Conservation (phyloP, 176 grass and related monocot species). For the Eleusine coracana region DNA sequence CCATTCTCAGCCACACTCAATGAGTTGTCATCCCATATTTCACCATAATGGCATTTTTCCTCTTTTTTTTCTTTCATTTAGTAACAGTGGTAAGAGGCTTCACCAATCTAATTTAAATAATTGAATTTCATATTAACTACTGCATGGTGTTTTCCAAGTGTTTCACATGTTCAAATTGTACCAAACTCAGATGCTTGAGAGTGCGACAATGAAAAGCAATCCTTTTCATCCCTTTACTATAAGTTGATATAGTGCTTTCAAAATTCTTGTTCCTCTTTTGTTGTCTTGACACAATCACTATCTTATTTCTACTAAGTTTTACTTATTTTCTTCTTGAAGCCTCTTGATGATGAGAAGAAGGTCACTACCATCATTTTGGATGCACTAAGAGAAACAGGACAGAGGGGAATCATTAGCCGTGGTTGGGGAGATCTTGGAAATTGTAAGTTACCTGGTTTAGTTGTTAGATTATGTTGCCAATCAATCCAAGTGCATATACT, state of each 20-base stretch:
- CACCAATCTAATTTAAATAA: conserved; percentile 14
- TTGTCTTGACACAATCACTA: not conserved
- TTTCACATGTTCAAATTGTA: not conserved
- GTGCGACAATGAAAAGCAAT: not conserved
- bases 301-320: conserved; percentile 39
- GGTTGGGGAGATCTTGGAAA: conserved; percentile 96
- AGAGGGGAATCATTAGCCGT: conserved; percentile 89
- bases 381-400: conserved; percentile 87
- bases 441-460: conserved; percentile 60
- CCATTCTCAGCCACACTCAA: conserved; percentile 22
- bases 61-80: not conserved
- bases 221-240: not conserved
- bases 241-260: conserved; percentile 9
- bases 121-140: not conserved
- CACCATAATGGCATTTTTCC: not conserved
- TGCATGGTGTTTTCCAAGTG: not conserved
- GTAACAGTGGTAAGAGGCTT: conserved; percentile 15
- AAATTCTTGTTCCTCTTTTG: not conserved
- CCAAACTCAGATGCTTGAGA: not conserved
- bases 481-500: conserved; percentile 2
- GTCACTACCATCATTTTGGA: conserved; percentile 82
- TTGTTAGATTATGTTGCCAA: conserved; percentile 23
- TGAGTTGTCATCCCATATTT: not conserved
- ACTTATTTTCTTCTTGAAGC: conserved; percentile 59
- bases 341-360: conserved; percentile 94